Conservation (phyloP, 1,284 basidiomycete genomes). For the Kwoniella shivajii region DNA sequence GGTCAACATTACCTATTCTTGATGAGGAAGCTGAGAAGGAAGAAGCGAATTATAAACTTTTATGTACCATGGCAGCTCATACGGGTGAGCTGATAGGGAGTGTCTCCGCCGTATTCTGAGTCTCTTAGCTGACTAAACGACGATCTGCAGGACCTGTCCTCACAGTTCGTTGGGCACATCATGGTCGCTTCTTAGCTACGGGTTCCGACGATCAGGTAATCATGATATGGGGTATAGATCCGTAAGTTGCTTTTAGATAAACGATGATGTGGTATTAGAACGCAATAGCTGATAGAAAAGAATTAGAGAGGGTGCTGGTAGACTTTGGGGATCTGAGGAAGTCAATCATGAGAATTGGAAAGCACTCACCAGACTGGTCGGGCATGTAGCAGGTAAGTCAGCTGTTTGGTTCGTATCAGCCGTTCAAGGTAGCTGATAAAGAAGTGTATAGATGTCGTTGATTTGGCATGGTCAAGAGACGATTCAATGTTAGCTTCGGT, state of each 20-base stretch:
- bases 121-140: neutral
- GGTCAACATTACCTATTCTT: constrained; percentile 92
- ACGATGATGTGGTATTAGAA: neutral
- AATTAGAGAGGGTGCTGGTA: constrained; percentile 71
- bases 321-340: constrained; percentile 88
- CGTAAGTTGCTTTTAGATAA: constrained; percentile 62
- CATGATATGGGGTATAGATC: constrained; percentile 96
- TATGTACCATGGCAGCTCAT: constrained; percentile 91
- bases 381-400: constrained; percentile 81
- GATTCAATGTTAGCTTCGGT: constrained; percentile 92
- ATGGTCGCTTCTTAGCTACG: constrained; percentile 89
- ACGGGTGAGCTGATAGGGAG: constrained; percentile 59
- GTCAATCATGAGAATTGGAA: constrained; percentile 98
- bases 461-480: constrained; percentile 91
- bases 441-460: constrained; percentile 74
- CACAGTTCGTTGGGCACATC: constrained; percentile 93
- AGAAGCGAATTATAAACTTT: constrained; percentile 75
- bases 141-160: constrained; percentile 71
- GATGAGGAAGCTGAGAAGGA: constrained; percentile 70
- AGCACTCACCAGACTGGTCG: constrained; percentile 83
- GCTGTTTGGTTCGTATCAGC: neutral
- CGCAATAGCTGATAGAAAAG: constrained; percentile 1
- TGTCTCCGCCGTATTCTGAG: neutral
- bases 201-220: constrained; percentile 95
- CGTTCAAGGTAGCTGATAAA: constrained; percentile 5